phyloP scores from a whole-genome alignment of 768 basidiomycete genomes.

The Boletus tomentosulus region DNA sequence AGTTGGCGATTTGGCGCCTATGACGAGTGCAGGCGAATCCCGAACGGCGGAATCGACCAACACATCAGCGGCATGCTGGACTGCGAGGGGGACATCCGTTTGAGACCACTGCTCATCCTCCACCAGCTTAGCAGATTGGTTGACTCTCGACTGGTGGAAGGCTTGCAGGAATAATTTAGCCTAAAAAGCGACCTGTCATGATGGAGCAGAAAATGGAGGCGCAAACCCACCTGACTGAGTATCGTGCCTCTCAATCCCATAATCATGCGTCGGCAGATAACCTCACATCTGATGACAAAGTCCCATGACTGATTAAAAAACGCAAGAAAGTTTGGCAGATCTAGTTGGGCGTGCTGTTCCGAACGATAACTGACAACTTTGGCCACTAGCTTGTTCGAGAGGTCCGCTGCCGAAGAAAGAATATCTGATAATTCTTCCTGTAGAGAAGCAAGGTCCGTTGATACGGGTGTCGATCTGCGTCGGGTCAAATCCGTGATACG shows the following conservation, averaged over 20 bases:
- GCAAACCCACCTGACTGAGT: constrained; percentile 64
- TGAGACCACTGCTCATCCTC: constrained; percentile 96
- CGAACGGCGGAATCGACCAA: constrained; percentile 78
- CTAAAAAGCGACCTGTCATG: constrained; percentile 32
- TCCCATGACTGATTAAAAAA: constrained; percentile 86
- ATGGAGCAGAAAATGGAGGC: neutral
- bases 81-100: constrained; percentile 53
- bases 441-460: constrained; percentile 41
- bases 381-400: constrained; percentile 78
- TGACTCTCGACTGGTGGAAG: constrained; percentile 81
- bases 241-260: constrained; percentile 85
- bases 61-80: constrained; percentile 71
- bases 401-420: constrained; percentile 75
- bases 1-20: constrained; percentile 23
- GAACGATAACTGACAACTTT: constrained; percentile 73
- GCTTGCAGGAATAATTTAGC: constrained; percentile 82
- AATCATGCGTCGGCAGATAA: constrained; percentile 85
- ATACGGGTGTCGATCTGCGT: constrained; percentile 36
- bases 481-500: constrained; percentile 1
- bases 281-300: constrained; percentile 87
- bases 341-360: constrained; percentile 73
- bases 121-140: constrained; percentile 80
- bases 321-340: constrained; percentile 68
- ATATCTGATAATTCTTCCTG: constrained; percentile 73
- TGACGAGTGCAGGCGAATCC: constrained; percentile 68